phyloP scores from a whole-genome alignment of 2,329 filamentous ascomycete species.

The Hypoxylon rubiginosum region DNA sequence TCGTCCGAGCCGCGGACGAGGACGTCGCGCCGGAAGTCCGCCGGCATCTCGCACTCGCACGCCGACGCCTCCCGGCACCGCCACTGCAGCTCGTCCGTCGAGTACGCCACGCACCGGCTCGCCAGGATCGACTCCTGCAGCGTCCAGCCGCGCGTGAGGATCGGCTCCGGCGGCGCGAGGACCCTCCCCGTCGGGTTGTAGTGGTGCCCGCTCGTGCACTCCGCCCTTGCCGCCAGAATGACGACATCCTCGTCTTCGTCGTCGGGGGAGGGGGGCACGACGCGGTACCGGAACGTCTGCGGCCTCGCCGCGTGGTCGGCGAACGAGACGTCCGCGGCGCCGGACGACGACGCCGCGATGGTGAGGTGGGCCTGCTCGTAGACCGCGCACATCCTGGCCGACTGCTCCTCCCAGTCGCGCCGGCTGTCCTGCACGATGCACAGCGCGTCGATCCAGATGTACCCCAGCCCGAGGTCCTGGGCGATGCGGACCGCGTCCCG shows the following conservation, averaged over 20 bases:
- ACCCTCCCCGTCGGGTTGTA: neutral
- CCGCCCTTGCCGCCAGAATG: constrained; percentile 4
- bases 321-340: constrained; percentile 17
- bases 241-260: neutral
- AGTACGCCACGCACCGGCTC: constrained; percentile 17
- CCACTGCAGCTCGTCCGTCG: constrained; percentile 28
- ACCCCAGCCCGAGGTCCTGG: constrained; percentile 42
- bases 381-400: constrained; percentile 45
- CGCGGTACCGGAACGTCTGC: constrained; percentile 1
- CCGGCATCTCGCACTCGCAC: constrained; percentile 12
- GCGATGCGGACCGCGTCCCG: constrained; percentile 46
- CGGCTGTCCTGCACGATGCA: constrained; percentile 50
- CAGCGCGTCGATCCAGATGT: constrained; percentile 52
- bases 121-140: constrained; percentile 21
- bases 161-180: neutral
- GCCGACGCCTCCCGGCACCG: constrained; percentile 2
- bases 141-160: constrained; percentile 16
- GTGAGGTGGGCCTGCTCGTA: constrained; percentile 44
- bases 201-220: constrained; percentile 17
- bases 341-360: constrained; percentile 39
- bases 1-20: neutral
- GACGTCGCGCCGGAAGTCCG: neutral
- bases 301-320: neutral
- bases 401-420: constrained; percentile 46
- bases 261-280: no score